These are phyloP conservation scores for Cyberlindnera suaveolens DNA, from an alignment of 805 yeast genomes.

Conservation along the genomic window DNA sequence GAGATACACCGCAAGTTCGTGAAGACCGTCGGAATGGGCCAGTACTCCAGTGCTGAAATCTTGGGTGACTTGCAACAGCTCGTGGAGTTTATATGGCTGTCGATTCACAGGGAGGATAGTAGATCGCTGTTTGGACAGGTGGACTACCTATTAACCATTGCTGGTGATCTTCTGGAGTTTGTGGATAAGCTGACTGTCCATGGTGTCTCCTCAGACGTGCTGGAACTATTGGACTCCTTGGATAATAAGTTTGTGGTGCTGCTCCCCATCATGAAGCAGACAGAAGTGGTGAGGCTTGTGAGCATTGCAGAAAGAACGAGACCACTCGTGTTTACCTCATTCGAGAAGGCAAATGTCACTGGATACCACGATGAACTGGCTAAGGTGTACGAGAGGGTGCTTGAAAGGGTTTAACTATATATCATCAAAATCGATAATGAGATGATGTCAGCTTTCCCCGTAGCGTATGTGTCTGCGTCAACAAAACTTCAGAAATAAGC, in stretches of 20 bases:
- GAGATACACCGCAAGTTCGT: slow-evolving; percentile 49
- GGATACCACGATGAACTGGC: slow-evolving; percentile 41
- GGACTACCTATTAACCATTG: slow-evolving; percentile 52
- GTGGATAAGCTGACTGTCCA: slow-evolving; percentile 33
- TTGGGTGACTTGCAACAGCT: slow-evolving; percentile 38
- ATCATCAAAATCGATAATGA: no score
- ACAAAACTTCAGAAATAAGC: no score
- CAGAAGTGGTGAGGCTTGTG: slow-evolving; percentile 46
- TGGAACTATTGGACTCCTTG: slow-evolving; percentile 32
- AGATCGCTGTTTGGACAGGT: slow-evolving; percentile 45
- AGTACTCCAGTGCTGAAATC: not conserved
- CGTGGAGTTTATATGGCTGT: slow-evolving; percentile 56
- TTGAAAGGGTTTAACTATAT: slow-evolving; percentile 25
- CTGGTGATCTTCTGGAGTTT: slow-evolving; percentile 65
- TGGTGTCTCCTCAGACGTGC: slow-evolving; percentile 27
- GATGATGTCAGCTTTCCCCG: no score
- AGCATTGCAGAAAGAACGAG: slow-evolving; percentile 51
- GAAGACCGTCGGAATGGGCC: slow-evolving; percentile 25
- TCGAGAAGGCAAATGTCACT: slow-evolving; percentile 28
- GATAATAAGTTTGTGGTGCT: slow-evolving; percentile 36
- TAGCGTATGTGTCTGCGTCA: no score
- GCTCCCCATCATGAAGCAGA: slow-evolving; percentile 29
- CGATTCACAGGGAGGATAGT: slow-evolving; percentile 33
- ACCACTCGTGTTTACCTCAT: slow-evolving; percentile 30
- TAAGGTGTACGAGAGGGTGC: slow-evolving; percentile 35